Conservation (phyloP, 805 yeast genomes). For the Metschnikowia bowlesiae region DNA sequence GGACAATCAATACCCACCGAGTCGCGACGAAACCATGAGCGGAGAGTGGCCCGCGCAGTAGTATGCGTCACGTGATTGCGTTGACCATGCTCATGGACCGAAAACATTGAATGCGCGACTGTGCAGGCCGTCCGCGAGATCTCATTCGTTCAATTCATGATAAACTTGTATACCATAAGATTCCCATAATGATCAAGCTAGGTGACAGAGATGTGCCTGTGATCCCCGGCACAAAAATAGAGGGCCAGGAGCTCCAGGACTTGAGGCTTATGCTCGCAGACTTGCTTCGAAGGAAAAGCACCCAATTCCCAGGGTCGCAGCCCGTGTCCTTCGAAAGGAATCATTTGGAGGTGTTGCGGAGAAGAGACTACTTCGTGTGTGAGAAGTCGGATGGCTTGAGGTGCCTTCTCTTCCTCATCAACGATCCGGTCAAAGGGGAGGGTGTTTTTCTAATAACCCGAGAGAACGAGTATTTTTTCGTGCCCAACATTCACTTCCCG, state of each 20-base stretch:
- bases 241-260: slow-evolving; percentile 64
- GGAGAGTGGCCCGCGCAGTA: neutral
- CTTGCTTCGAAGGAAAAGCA: slow-evolving; percentile 50
- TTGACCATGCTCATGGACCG: neutral
- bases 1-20: neutral
- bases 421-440: slow-evolving; percentile 73
- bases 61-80: neutral
- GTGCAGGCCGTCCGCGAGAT: neutral
- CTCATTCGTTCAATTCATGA: neutral
- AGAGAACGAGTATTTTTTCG: slow-evolving; percentile 77
- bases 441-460: slow-evolving; percentile 87
- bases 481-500: slow-evolving; percentile 86
- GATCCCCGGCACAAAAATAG: slow-evolving; percentile 80
- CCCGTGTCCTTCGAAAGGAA: slow-evolving; percentile 84
- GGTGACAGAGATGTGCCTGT: slow-evolving; percentile 62
- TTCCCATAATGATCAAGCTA: slow-evolving; percentile 29
- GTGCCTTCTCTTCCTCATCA: slow-evolving; percentile 65
- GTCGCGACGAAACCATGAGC: neutral
- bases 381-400: slow-evolving; percentile 94
- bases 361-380: slow-evolving; percentile 86
- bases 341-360: slow-evolving; percentile 60
- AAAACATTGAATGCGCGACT: neutral
- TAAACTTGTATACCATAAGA: neutral
- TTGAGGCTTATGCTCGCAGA: slow-evolving; percentile 65
- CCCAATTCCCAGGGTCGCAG: slow-evolving; percentile 86